Evolutionary conservation across 1,139 yeast genomes (phyloP).

Genomic region (Debaryomyces coudertii): DNA sequence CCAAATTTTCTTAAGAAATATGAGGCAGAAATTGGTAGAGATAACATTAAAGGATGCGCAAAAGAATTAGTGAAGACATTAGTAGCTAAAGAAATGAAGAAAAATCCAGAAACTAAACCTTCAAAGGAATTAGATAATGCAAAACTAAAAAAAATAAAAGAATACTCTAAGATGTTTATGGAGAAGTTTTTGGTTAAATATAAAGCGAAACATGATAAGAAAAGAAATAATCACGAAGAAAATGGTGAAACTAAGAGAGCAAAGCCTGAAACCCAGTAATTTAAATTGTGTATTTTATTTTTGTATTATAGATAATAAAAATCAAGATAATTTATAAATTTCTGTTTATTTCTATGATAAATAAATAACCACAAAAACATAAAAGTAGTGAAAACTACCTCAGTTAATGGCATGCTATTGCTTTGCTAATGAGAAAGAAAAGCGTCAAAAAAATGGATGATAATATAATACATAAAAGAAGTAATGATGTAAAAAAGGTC

Average conservation of each 20-base stretch:
- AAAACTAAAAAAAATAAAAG: constrained; percentile 69
- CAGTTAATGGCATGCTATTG: background rate
- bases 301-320: background rate
- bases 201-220: constrained; percentile 41
- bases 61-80: constrained; percentile 70
- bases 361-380: background rate
- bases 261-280: background rate
- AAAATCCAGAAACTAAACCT: constrained; percentile 41
- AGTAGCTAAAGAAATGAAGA: constrained; percentile 64
- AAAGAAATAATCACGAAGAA: constrained; percentile 18
- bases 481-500: background rate
- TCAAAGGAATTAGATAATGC: constrained; percentile 64
- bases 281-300: background rate
- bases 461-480: background rate
- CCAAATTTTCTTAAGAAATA: constrained; percentile 78
- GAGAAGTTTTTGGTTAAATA: constrained; percentile 65
- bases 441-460: background rate
- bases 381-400: background rate
- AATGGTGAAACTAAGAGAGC: constrained; percentile 5
- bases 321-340: background rate
- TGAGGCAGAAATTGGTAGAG: constrained; percentile 69
- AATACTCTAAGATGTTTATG: constrained; percentile 70
- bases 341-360: constrained; percentile 1
- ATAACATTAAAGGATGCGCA: constrained; percentile 75
- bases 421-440: background rate